Evolutionary conservation across 495 filamentous ascomycete species (phyloP).

Genomic region (Aspergillus ellipticus): DNA sequence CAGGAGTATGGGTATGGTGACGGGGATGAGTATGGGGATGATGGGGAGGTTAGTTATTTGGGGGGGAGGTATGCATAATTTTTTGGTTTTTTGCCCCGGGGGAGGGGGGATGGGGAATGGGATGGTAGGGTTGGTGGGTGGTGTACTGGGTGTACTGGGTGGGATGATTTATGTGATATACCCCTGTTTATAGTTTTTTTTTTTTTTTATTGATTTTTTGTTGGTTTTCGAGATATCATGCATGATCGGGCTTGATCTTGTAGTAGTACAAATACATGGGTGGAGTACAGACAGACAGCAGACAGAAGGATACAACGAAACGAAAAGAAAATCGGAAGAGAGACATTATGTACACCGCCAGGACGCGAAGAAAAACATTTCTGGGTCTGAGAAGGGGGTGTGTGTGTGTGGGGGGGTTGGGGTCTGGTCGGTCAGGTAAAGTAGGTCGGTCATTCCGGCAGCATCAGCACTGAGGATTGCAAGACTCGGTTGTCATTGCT

Average conservation of each 20-base stretch:
- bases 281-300: conserved; percentile 23
- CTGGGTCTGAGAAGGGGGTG: background rate
- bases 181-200: conserved; percentile 10
- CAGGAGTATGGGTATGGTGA: conserved; percentile 10
- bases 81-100: conserved; percentile 1
- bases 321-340: conserved; percentile 13
- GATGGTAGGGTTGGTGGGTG: background rate
- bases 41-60: conserved; percentile 34
- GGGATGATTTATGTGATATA: conserved; percentile 1
- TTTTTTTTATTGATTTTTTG: conserved; percentile 8
- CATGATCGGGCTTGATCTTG: conserved; percentile 3
- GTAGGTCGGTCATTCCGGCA: too few relatives aligned
- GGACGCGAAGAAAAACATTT: conserved; percentile 20
- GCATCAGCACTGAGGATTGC: too few relatives aligned
- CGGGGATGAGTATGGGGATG: conserved; percentile 18
- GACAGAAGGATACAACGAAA: too few relatives aligned
- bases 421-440: conserved; percentile 24
- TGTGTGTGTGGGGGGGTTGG: conserved; percentile 9
- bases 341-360: conserved; percentile 39
- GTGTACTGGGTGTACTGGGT: too few relatives aligned
- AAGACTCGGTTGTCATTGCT: too few relatives aligned
- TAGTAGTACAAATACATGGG: conserved; percentile 15
- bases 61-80: conserved; percentile 16
- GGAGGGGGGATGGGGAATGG: too few relatives aligned
- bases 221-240: conserved; percentile 4